Evolutionary conservation across 2,329 filamentous ascomycete genomes (phyloP).

Genomic region (Neofusicoccum cordaticola): DNA sequence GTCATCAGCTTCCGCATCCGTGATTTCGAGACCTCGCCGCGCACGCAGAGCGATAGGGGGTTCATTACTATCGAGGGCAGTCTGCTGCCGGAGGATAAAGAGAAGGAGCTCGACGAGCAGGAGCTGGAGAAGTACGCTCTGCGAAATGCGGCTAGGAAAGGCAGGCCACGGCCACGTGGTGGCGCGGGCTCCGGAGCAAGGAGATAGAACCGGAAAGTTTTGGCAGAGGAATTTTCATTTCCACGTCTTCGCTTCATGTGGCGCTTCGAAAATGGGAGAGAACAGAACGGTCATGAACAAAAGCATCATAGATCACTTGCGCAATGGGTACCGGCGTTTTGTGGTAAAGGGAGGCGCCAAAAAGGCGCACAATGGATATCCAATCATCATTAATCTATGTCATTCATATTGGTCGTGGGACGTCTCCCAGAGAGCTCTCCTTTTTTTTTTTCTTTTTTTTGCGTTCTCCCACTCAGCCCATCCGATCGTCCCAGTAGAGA

Average conservation of each 20-base stretch:
- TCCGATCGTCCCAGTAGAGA: conserved; percentile 32
- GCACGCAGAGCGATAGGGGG: conserved; percentile 68
- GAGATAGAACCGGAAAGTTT: not conserved
- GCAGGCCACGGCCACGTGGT: not conserved
- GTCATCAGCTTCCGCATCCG: conserved; percentile 74
- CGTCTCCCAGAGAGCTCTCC: not conserved
- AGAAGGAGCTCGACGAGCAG: conserved; percentile 44
- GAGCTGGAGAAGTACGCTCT: conserved; percentile 17
- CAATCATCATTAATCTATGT: conserved; percentile 15
- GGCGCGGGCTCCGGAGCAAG: not conserved
- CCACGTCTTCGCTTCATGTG: not conserved
- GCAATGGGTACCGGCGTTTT: not conserved
- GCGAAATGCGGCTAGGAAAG: not conserved
- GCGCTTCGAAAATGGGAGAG: not conserved
- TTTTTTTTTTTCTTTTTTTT: not conserved
- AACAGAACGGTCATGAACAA: conserved; percentile 2
- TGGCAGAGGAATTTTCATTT: not conserved
- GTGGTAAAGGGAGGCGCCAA: not conserved
- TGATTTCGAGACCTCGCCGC: conserved; percentile 68
- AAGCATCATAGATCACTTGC: conserved; percentile 7
- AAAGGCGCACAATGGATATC: conserved; percentile 13
- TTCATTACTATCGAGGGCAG: conserved; percentile 86
- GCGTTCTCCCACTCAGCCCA: conserved; percentile 20
- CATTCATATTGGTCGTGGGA: not conserved
- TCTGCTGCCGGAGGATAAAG: conserved; percentile 69